phyloP scores from a whole-genome alignment of 768 basidiomycete species.

The Kwoniella sp. region DNA sequence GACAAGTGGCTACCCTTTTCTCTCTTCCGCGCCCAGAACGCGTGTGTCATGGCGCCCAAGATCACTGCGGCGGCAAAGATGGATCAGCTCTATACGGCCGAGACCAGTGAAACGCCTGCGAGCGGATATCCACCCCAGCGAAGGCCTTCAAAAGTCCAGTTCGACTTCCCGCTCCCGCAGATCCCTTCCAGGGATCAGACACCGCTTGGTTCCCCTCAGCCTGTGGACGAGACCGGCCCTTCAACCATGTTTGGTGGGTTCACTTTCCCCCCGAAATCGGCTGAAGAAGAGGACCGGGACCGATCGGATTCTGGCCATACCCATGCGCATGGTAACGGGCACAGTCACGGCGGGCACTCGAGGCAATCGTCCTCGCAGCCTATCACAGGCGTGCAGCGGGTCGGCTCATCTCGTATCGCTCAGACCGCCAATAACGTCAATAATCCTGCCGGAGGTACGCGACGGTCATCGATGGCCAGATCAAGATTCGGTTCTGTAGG shows the following conservation, averaged over 20 bases:
- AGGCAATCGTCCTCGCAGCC: neutral
- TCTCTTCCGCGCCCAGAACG: slow-evolving; percentile 54
- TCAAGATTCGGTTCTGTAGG: slow-evolving; percentile 17
- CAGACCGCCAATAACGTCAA: neutral
- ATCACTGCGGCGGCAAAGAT: slow-evolving; percentile 26
- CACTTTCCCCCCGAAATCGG: slow-evolving; percentile 33
- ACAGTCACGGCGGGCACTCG: neutral
- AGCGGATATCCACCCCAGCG: slow-evolving; percentile 15
- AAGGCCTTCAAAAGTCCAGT: slow-evolving; percentile 55
- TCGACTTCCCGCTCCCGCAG: slow-evolving; percentile 29
- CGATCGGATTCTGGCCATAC: neutral
- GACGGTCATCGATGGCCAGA: slow-evolving; percentile 25
- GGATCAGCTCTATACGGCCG: slow-evolving; percentile 18
- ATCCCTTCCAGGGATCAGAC: neutral
- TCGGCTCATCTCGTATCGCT: neutral
- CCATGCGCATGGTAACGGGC: neutral
- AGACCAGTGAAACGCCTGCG: neutral
- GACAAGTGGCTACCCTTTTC: slow-evolving; percentile 55
- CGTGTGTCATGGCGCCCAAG: slow-evolving; percentile 50
- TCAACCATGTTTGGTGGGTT: slow-evolving; percentile 17
- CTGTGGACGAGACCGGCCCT: neutral
- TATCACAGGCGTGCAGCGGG: neutral
- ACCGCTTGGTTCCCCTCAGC: neutral
- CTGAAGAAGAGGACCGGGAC: neutral
- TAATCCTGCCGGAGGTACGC: neutral